Evolutionary conservation across 139 green algal species (phyloP).

Genomic region (Desmodesmus armatus): DNA sequence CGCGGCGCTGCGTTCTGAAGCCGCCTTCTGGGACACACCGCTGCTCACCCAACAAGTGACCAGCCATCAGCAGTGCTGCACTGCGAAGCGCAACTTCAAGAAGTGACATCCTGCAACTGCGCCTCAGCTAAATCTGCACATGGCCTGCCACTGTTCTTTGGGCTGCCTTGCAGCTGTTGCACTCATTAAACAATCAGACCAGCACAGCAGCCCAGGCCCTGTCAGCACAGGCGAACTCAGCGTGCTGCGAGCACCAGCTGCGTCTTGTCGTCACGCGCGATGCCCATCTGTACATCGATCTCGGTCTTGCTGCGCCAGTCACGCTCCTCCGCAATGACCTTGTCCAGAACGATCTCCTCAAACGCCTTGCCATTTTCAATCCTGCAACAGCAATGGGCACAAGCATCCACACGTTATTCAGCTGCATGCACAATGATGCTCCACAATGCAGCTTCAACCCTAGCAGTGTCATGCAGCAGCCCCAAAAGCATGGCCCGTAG

Average conservation of each 20-base stretch:
- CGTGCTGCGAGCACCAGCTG: conserved; percentile 38
- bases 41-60: no score
- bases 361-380: conserved; percentile 56
- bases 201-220: background rate
- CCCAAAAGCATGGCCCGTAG: background rate
- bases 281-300: conserved; percentile 49
- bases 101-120: no score
- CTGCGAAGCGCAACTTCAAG: background rate
- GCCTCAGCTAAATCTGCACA: background rate
- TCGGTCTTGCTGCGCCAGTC: conserved; percentile 42
- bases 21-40: no score
- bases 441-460: no score
- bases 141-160: background rate
- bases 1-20: no score
- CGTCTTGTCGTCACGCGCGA: conserved; percentile 42
- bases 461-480: no score
- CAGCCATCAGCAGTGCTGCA: background rate
- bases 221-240: background rate
- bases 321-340: conserved; percentile 34
- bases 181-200: no score
- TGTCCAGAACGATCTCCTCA: conserved; percentile 55
- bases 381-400: conserved; percentile 12
- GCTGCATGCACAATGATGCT: background rate
- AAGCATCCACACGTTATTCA: background rate
- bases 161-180: background rate